phyloP scores from a whole-genome alignment of 768 basidiomycete genomes.

The Suillus subaureus region DNA sequence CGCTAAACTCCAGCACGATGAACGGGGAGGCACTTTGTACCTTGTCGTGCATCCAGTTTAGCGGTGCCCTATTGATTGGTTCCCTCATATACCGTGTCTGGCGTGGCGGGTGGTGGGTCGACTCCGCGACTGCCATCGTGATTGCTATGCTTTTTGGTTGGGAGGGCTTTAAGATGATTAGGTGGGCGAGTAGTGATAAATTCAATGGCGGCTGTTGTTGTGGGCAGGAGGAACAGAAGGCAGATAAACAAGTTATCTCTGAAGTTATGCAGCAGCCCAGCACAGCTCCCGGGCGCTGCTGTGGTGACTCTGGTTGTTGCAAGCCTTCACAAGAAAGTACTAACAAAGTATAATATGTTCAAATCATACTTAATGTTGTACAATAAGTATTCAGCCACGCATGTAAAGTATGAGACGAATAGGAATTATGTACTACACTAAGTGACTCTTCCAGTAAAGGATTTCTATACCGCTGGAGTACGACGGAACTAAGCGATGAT shows the following conservation, averaged over 20 bases:
- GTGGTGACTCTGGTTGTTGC: background rate
- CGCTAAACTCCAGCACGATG: constrained; percentile 47
- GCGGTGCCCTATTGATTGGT: constrained; percentile 44
- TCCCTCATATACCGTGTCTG: constrained; percentile 42
- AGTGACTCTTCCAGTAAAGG: background rate
- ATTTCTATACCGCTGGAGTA: constrained; percentile 3
- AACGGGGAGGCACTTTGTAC: constrained; percentile 47
- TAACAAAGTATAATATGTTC: background rate
- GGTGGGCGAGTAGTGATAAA: constrained; percentile 36
- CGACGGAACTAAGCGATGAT: background rate
- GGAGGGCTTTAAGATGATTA: constrained; percentile 47
- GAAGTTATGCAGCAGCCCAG: background rate
- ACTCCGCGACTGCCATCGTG: constrained; percentile 43
- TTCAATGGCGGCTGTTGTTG: constrained; percentile 44
- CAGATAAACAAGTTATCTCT: background rate
- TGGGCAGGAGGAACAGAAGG: constrained; percentile 1
- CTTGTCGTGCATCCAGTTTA: constrained; percentile 46
- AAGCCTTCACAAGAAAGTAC: background rate
- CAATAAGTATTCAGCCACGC: background rate
- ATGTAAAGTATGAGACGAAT: background rate
- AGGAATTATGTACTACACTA: background rate
- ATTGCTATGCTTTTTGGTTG: constrained; percentile 45
- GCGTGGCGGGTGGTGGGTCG: constrained; percentile 53
- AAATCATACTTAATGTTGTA: background rate
- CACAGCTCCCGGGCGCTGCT: background rate